Evolutionary conservation across 2,329 filamentous ascomycete genomes (phyloP), one percentile per base, ranked within the genome.

Genomic region (Akanthomyces muscarius): DNA sequence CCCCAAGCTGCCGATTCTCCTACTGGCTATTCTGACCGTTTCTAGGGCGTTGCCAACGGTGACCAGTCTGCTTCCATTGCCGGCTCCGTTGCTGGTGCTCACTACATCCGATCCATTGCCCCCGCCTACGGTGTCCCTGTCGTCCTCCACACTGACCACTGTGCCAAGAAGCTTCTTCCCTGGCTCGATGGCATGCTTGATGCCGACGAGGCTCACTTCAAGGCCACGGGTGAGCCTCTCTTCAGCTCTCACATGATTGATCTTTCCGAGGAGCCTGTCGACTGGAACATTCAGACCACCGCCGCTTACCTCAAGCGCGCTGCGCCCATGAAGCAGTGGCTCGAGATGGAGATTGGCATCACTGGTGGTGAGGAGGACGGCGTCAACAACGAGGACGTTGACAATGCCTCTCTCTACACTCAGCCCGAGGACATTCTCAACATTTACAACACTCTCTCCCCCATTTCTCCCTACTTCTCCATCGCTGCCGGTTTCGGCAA

Each of bases 211-310:
- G 84, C 82, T 65, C 94, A 93, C 84, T 97, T 96, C 89, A 96
- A 97, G 89, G 78, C 86, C 76, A 87, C 94, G 76, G 90, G 90
- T 80, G 90, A 93, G 79, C 94, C 95, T 68, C 89, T 98, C 66
- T 98, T 96, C 87, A 92, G 88, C 76, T 91, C 87, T 71, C 95
- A 99, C 88, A 99, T 99, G 95, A 97, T 98, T 74, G 95, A 99
- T 80, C 82, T 97, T 72, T 95, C 90, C 30, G 95, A 97, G 83
- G 94, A 98, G 84, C 75, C 86, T 47, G 90, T 97, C 69, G 86
- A 95, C 66, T 92, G 85, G 81, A 98, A 99, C 87, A 89, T 99
- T 73, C 77, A 89, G 75, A 97, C 91, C 75, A 98, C 94, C 66
- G 91, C 90, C 75, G 86, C 89, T 78, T 97, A 99, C 85, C 86